Base-by-base conservation (phyloP, 106 monocot genomes). In the Amphibolis antarctica region DNA sequence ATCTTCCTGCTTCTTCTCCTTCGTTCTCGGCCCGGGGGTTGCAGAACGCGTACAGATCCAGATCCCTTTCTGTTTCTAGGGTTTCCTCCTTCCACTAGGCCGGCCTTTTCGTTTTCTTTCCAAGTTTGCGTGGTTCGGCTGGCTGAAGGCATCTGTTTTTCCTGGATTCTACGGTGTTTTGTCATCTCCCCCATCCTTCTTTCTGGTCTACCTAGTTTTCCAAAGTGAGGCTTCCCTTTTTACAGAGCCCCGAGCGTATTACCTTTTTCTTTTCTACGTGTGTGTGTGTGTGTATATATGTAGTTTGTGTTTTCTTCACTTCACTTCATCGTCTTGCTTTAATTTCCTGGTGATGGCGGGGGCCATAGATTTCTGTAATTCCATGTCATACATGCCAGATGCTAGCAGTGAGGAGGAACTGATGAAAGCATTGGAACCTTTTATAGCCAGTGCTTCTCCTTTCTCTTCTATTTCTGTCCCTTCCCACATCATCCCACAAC, bases 391-490 rank as follows among this genome's bases (percentile, higher is more conserved):
- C 25, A 13, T 57, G 15, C 15, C 29, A 28, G 57, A 15, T 28
- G 1, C 12, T 28, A 60, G 42, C 29, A 42, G 31, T 23, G 43
- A 43, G 0, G 60, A 60, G 17, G 60, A 60, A 12, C 42, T 60
- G 29, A 10, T 44, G 60, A 60, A 21, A 60, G 60, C 60, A 60
- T 42, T 60, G 31, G 19, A n/a, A 42, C 60, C 60, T 60, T 60
- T 60, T 60, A 60, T 60, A 1, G 22, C 19, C 19, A 43, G 43
- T 60, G 60, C 42, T 60, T 43, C 60, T 43, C n/a, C 30, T 21
- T 9, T 1, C 29, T 60, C 60, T 42, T 42, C 59, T 14, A 27
- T 31, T n/a, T 36, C 11, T n/a, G 4, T 36, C 15, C 12, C 60
- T 17, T n/a, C 60, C 20, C 27, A 18, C 57, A 5, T n/a, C 61